Evolutionary conservation across 495 filamentous ascomycete genomes (phyloP).

Genomic region (Pseudomonodictys pantanalensis): DNA sequence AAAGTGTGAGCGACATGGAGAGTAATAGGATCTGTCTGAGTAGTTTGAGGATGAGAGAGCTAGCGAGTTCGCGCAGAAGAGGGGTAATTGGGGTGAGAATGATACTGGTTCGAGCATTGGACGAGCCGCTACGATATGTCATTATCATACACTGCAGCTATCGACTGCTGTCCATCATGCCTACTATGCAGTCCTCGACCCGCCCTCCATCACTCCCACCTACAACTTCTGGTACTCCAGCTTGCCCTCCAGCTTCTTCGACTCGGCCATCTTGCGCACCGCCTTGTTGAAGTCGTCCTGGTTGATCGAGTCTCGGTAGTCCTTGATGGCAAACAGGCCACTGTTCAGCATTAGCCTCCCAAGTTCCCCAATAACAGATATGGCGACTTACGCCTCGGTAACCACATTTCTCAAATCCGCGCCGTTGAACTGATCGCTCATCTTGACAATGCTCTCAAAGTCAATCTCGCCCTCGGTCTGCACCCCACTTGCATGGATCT

Average conservation of each 20-base stretch:
- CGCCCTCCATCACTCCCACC: not conserved
- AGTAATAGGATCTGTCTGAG: too few relatives aligned
- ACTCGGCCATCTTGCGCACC: slow-evolving; percentile 91
- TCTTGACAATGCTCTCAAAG: slow-evolving; percentile 99
- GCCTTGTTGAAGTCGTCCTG: slow-evolving; percentile 99
- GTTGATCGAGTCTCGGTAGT: slow-evolving; percentile 89
- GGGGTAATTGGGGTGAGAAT: too few relatives aligned
- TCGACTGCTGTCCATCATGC: slow-evolving; percentile 9
- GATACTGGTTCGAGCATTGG: too few relatives aligned
- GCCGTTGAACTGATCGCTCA: slow-evolving; percentile 97
- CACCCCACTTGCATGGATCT: slow-evolving; percentile 90
- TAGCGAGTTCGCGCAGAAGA: too few relatives aligned
- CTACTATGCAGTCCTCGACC: not conserved
- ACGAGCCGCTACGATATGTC: too few relatives aligned
- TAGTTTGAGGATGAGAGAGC: too few relatives aligned
- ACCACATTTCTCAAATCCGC: slow-evolving; percentile 97
- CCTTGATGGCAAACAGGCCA: slow-evolving; percentile 95
- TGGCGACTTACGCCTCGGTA: slow-evolving; percentile 82
- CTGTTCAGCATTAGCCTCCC: slow-evolving; percentile 45
- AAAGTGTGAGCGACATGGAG: too few relatives aligned
- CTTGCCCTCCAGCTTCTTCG: slow-evolving; percentile 98
- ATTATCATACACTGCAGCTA: too few relatives aligned
- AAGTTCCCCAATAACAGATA: not conserved
- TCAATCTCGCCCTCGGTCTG: slow-evolving; percentile 93
- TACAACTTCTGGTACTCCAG: slow-evolving; percentile 97